Evolutionary conservation across 179 eudicot genomes (phyloP).

Genomic region (Actinidia chinensis): DNA sequence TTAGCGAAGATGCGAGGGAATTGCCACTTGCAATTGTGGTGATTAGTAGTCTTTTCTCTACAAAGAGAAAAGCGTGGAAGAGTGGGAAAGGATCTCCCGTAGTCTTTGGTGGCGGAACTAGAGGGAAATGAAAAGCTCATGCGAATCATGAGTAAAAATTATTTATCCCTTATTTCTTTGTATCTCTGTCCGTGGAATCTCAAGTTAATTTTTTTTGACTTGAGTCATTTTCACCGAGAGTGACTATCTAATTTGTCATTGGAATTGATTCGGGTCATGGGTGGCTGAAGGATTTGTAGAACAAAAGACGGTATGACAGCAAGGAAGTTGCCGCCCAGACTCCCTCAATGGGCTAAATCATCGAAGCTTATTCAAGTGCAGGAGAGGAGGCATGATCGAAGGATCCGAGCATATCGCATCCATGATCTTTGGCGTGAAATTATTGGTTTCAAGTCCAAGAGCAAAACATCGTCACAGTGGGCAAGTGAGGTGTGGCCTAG

Average conservation of each 20-base stretch:
- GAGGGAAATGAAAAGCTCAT: constrained; percentile 13
- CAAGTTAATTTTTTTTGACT: constrained; percentile 23
- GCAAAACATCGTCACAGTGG: constrained; percentile 11
- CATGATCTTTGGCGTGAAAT: constrained; percentile 26
- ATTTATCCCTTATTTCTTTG: constrained; percentile 20
- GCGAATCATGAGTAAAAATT: constrained; percentile 18
- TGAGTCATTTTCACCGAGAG: constrained; percentile 28
- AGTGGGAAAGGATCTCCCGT: constrained; percentile 21
- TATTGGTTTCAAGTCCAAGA: constrained; percentile 14
- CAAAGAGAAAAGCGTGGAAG: constrained; percentile 9
- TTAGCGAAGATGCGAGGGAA: constrained; percentile 21
- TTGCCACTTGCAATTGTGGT: constrained; percentile 31
- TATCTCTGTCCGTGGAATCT: constrained; percentile 22
- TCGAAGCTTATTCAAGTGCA: constrained; percentile 23
- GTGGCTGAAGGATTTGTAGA: constrained; percentile 27
- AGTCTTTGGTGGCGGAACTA: constrained; percentile 21
- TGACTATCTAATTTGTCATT: constrained; percentile 5
- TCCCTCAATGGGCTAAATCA: constrained; percentile 19
- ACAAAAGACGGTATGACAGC: constrained; percentile 8
- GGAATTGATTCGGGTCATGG: constrained; percentile 13
- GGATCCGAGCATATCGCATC: constrained; percentile 8
- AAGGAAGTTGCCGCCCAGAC: constrained; percentile 22
- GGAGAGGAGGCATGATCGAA: not conserved
- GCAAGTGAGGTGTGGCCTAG: not conserved
- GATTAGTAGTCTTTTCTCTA: constrained; percentile 17